Percentiles rank a stretch among this genome's conserved stretches.
Evolutionary conservation across 306 rosid species (phyloP).

Genomic region (Cercis canadensis): DNA sequence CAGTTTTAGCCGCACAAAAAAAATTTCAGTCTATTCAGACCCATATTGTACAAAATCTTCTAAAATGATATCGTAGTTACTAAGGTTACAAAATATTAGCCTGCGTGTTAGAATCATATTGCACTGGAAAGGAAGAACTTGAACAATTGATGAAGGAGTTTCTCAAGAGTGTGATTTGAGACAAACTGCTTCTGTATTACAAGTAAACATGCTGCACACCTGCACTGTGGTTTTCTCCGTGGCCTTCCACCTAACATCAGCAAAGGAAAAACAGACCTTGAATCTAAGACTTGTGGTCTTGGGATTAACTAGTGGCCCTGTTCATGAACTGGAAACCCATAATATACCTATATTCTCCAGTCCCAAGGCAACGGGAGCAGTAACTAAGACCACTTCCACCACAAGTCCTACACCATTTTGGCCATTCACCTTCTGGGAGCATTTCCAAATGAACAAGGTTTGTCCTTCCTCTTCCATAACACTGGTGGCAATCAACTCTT

Average conservation of each 20-base stretch:
- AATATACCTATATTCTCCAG: conserved; percentile 81
- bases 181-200: too few species aligned
- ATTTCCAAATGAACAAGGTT: conserved; percentile 63
- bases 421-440: conserved; percentile 98
- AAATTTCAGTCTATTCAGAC: conserved; percentile 26
- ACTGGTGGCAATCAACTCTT: conserved; percentile 69
- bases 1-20: background rate
- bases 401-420: conserved; percentile 87
- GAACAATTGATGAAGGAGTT: conserved; percentile 27
- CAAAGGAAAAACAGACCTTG: background rate
- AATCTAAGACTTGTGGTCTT: conserved; percentile 38
- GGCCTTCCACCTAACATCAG: conserved; percentile 31
- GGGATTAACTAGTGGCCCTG: conserved; percentile 43
- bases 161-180: conserved; percentile 25
- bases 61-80: background rate
- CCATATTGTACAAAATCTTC: background rate
- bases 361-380: conserved; percentile 91
- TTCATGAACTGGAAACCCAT: conserved; percentile 91
- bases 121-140: conserved; percentile 24
- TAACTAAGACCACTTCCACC: conserved; percentile 85
- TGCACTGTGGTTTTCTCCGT: conserved; percentile 23
- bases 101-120: conserved; percentile 25
- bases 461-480: conserved; percentile 84
- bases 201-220: background rate
- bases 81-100: conserved; percentile 13